Evolutionary conservation across 1,284 basidiomycete genomes (phyloP), one percentile per base, ranked within the genome.

Genomic region (Trichosporon sp.): DNA sequence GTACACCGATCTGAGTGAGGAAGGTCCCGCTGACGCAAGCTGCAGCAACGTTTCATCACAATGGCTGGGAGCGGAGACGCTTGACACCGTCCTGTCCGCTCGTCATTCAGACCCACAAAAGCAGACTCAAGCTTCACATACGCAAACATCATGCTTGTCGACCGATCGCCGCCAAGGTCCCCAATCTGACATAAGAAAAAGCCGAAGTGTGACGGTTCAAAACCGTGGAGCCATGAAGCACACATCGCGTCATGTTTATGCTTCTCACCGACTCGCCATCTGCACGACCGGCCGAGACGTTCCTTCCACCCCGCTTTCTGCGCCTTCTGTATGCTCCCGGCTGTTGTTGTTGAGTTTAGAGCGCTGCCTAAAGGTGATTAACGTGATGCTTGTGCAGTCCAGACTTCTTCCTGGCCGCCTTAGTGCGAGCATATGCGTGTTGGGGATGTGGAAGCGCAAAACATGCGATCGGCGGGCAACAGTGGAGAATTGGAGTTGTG

Each of bases 211-310:
- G 51, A 54, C 51, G 51, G 51, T 54, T 54, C 51, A 11, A 54
- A 54, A 54, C 51, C 8, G 51, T 21, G 51, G 51, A 54, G 51
- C 51, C 3, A 4, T 54, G 19, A 5, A 19, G 43, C 43, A 54
- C 48, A 19, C 48, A 19, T 54, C 51, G 51, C 51, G 51, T 54
- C 51, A 54, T 54, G 51, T 54, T 54, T 54, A 54, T 54, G 51
- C 51, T 54, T 54, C 51, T 54, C 11, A 16, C 1, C 51, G 21
- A 54, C 51, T 54, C 51, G 19, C 51, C 51, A 54, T 26, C 51
- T 54, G 51, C 16, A 16, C 19, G 8, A 40, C 10, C 21, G 21
- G 8, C 6, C 21, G 51, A 19, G n/a, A 54, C 51, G n/a, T 54
- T 21, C 51, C 51, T 21, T 26, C 51, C 51, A 26, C 26, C 26